Evolutionary conservation across 352 stramenopile genomes (phyloP).

Genomic region (Phytophthora europaea): DNA sequence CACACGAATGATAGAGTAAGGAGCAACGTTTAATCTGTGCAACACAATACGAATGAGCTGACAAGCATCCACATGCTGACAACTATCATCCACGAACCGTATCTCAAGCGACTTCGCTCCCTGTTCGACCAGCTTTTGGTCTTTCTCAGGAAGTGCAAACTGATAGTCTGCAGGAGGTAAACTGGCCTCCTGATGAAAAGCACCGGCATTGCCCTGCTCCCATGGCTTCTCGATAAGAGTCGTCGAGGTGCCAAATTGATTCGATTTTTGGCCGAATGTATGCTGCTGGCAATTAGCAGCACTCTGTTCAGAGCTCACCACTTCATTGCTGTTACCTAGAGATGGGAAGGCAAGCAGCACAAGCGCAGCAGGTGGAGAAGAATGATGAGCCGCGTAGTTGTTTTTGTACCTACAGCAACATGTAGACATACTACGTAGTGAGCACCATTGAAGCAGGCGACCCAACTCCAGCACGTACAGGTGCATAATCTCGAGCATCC

Average conservation of each 20-base stretch:
- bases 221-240: conserved; percentile 39
- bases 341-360: conserved; percentile 38
- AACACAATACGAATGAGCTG: conserved; percentile 2
- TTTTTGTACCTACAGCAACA: conserved; percentile 29
- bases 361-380: conserved; percentile 16
- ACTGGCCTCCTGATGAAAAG: conserved; percentile 11
- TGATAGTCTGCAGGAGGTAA: conserved; percentile 64
- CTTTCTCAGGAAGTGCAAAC: conserved; percentile 53
- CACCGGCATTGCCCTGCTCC: conserved; percentile 20
- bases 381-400: conserved; percentile 17
- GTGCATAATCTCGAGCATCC: conserved; percentile 67
- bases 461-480: conserved; percentile 44
- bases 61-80: neutral
- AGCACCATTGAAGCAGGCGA: neutral
- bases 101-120: conserved; percentile 75
- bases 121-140: conserved; percentile 56
- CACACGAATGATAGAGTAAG: conserved; percentile 77
- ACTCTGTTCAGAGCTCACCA: conserved; percentile 3
- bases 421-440: neutral
- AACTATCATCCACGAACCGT: conserved; percentile 41
- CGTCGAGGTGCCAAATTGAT: neutral
- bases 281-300: conserved; percentile 3
- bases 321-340: neutral
- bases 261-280: conserved; percentile 4
- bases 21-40: conserved; percentile 62